Evolutionary conservation across 139 green algal genomes (phyloP).

Genomic region (Edaphochlamys debaryana): DNA sequence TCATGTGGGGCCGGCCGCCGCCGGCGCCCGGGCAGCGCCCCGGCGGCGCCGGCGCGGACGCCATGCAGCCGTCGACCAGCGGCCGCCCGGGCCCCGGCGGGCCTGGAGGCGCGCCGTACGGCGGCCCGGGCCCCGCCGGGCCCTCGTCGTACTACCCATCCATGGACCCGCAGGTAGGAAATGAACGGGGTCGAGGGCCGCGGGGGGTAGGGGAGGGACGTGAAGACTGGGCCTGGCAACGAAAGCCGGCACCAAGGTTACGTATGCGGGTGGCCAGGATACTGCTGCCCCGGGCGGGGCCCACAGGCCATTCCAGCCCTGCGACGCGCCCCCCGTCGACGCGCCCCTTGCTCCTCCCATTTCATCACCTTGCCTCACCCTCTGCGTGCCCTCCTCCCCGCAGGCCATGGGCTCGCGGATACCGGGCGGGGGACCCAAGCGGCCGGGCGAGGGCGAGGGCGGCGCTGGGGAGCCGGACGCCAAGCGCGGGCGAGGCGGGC

Average conservation of each 20-base stretch:
- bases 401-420: constrained; percentile 58
- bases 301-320: too few species aligned
- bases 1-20: constrained; percentile 93
- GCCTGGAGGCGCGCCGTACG: too few species aligned
- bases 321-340: too few species aligned
- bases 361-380: too few species aligned
- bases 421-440: constrained; percentile 7
- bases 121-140: neutral
- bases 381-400: too few species aligned
- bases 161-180: constrained; percentile 68
- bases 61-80: constrained; percentile 47
- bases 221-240: too few species aligned
- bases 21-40: neutral
- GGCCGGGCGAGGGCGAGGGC: constrained; percentile 1
- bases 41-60: neutral
- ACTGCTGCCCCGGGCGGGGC: too few species aligned
- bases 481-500: constrained; percentile 37
- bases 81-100: neutral
- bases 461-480: neutral
- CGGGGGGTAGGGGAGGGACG: too few species aligned
- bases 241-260: too few species aligned
- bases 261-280: too few species aligned
- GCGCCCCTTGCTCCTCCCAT: too few species aligned
- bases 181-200: too few species aligned
- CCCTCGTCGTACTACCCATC: constrained; percentile 49